phyloP scores from a whole-genome alignment of 2,329 filamentous ascomycete species.

The Chaetothyriales sp. region DNA sequence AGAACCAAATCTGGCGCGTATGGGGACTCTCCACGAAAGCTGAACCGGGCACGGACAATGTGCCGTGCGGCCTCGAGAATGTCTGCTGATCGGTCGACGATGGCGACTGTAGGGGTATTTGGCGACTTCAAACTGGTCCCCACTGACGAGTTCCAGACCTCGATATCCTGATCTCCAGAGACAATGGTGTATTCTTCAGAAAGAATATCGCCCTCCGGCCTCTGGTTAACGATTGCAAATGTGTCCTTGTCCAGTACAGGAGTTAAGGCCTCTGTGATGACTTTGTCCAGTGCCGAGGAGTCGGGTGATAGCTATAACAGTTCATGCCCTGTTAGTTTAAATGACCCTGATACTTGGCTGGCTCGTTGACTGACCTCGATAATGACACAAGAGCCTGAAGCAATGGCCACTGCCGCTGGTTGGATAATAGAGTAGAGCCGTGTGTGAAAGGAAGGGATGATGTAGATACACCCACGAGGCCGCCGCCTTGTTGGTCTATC shows the following conservation, averaged over 20 bases:
- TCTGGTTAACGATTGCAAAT: slow-evolving; percentile 29
- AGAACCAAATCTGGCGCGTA: slow-evolving; percentile 49
- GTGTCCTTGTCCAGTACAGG: slow-evolving; percentile 34
- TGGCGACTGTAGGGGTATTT: slow-evolving; percentile 26
- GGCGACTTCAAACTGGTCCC: not conserved
- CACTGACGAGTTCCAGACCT: not conserved
- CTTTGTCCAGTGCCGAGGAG: not conserved
- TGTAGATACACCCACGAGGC: slow-evolving; percentile 20
- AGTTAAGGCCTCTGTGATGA: slow-evolving; percentile 21
- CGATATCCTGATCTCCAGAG: slow-evolving; percentile 11
- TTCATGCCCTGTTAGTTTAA: not conserved
- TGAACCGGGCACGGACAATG: slow-evolving; percentile 39
- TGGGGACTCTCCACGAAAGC: slow-evolving; percentile 40
- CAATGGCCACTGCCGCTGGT: slow-evolving; percentile 23
- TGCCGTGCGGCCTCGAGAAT: slow-evolving; percentile 37
- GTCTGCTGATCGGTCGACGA: slow-evolving; percentile 47
- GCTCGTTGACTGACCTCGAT: slow-evolving; percentile 16
- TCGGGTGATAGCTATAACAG: not conserved
- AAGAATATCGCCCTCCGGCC: slow-evolving; percentile 17
- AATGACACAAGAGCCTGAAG: slow-evolving; percentile 24
- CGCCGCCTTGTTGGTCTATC: slow-evolving; percentile 15
- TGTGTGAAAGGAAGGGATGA: slow-evolving; percentile 21
- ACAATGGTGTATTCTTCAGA: slow-evolving; percentile 9
- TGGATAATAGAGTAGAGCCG: slow-evolving; percentile 22
- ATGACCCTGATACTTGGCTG: not conserved